These are phyloP conservation scores for Cladorrhinum samala DNA, from an alignment of 495 filamentous ascomycete species.

Conservation along the genomic window DNA sequence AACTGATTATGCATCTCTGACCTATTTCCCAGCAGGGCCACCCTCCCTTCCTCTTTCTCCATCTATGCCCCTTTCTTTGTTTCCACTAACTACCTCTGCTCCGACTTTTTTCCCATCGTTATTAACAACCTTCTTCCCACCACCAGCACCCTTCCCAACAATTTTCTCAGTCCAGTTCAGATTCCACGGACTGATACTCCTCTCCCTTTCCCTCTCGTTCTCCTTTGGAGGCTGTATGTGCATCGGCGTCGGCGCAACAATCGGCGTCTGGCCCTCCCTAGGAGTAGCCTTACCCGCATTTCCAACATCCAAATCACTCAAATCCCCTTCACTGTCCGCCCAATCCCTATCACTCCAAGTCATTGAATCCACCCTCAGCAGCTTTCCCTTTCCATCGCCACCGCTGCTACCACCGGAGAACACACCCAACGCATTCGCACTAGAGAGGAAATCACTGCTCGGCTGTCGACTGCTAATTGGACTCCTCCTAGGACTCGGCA, in stretches of 20 bases:
- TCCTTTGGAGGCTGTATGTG: neutral
- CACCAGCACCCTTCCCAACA: conserved; percentile 37
- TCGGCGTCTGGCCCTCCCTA: neutral
- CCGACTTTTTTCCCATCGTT: neutral
- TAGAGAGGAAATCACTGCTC: no score
- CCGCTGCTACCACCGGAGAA: conserved; percentile 4
- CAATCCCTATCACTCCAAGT: conserved; percentile 52
- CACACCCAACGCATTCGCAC: conserved; percentile 5
- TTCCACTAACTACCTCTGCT: no score
- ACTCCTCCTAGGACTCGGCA: neutral
- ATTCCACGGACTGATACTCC: conserved; percentile 15
- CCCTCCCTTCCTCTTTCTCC: no score
- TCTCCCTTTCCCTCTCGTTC: conserved; percentile 12
- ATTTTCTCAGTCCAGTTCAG: conserved; percentile 57
- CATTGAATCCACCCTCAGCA: conserved; percentile 31
- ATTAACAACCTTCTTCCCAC: neutral
- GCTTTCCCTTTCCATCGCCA: conserved; percentile 1
- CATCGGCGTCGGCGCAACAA: neutral
- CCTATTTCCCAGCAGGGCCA: no score
- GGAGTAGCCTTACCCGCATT: conserved; percentile 11
- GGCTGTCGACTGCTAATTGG: neutral
- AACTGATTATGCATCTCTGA: no score
- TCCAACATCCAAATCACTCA: conserved; percentile 37
- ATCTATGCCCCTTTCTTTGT: no score
- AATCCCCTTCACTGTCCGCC: conserved; percentile 40